phyloP scores from a whole-genome alignment of 306 rosid genomes.

The Cicer judaicum region DNA sequence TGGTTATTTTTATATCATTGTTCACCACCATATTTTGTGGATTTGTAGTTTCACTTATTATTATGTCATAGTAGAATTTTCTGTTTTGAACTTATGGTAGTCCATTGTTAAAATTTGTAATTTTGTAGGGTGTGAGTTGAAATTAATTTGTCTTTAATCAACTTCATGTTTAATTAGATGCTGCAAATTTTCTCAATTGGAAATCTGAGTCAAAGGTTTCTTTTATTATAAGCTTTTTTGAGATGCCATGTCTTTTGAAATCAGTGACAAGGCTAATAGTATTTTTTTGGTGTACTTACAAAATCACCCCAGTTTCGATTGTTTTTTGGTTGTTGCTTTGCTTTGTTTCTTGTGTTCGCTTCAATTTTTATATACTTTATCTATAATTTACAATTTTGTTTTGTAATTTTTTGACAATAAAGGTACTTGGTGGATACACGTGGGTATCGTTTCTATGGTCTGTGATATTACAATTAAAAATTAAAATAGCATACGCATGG shows the following conservation, averaged over 20 bases:
- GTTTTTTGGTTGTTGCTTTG: not conserved
- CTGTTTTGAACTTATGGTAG: conserved; percentile 44
- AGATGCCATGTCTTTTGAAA: no score
- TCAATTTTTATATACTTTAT: not conserved
- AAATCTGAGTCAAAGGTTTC: conserved; percentile 22
- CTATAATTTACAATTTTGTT: no score
- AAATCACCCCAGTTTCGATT: not conserved
- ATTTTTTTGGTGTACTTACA: conserved; percentile 14
- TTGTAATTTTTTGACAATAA: conserved; percentile 29
- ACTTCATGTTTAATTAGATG: conserved; percentile 45
- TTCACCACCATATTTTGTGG: conserved; percentile 53
- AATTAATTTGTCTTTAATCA: conserved; percentile 50
- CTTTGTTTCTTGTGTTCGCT: not conserved
- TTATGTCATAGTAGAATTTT: conserved; percentile 56
- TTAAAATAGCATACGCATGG: not conserved
- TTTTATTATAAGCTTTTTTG: not conserved
- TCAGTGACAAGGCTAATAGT: not conserved
- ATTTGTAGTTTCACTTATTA: conserved; percentile 41
- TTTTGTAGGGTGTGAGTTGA: conserved; percentile 70
- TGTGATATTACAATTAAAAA: conserved; percentile 31
- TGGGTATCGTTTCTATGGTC: conserved; percentile 20
- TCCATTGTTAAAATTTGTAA: conserved; percentile 52
- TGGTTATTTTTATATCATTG: conserved; percentile 40
- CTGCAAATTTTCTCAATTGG: conserved; percentile 34
- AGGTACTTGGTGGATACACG: no score